Evolutionary conservation across 1,139 yeast genomes (phyloP).

Genomic region (Hansenula lynferdii): DNA sequence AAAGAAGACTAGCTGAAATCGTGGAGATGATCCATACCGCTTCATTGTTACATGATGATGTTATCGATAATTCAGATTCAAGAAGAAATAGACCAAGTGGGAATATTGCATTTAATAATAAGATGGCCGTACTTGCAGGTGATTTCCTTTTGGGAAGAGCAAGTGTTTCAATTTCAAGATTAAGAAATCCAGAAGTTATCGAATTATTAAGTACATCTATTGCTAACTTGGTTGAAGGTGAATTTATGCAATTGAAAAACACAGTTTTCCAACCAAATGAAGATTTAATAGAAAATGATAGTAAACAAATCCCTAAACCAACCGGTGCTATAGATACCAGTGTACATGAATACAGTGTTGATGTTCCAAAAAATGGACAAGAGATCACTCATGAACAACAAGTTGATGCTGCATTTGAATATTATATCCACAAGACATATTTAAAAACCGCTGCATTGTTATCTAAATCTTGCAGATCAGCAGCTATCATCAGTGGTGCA

Average conservation of each 20-base stretch:
- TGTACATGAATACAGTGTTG: conserved; percentile 57
- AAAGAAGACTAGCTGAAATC: conserved; percentile 91
- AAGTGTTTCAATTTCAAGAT: conserved; percentile 88
- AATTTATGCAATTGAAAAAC: conserved; percentile 95
- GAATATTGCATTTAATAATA: conserved; percentile 89
- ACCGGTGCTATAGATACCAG: conserved; percentile 60
- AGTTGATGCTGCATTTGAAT: conserved; percentile 86
- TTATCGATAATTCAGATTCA: conserved; percentile 87
- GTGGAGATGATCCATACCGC: conserved; percentile 99
- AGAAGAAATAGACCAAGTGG: conserved; percentile 92
- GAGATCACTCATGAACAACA: conserved; percentile 61
- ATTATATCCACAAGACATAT: conserved; percentile 91
- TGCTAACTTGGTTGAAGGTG: conserved; percentile 97
- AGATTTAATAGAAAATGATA: conserved; percentile 42
- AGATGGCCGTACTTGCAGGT: conserved; percentile 97
- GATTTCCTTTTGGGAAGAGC: conserved; percentile 95
- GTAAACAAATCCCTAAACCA: conserved; percentile 50
- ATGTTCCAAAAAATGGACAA: conserved; percentile 25
- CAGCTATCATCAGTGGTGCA: conserved; percentile 91
- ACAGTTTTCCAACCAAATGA: conserved; percentile 59
- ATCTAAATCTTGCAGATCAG: conserved; percentile 92
- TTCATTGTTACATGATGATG: conserved; percentile 94
- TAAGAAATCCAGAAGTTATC: conserved; percentile 95
- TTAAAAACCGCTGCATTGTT: conserved; percentile 91
- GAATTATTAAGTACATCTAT: conserved; percentile 93